A percentile compares a stretch with the other conserved stretches of the same genome.
phyloP scores from a whole-genome alignment of 768 basidiomycete genomes.

The Lepiota brunneoincarnata region DNA sequence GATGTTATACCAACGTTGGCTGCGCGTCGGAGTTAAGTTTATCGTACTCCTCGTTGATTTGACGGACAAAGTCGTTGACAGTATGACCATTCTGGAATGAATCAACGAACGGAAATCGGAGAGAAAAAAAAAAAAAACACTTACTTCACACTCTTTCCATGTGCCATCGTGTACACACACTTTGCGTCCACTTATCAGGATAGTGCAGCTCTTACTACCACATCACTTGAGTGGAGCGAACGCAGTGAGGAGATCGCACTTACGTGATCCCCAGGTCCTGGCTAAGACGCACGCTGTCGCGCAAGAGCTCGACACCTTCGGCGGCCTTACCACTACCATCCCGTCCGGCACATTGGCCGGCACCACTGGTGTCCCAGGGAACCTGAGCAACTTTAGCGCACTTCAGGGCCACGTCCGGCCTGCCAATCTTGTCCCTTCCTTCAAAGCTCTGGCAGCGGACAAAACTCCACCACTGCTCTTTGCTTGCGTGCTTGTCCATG shows the following conservation, averaged over 20 bases:
- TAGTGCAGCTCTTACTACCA: conserved; percentile 80
- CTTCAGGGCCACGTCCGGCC: conserved; percentile 54
- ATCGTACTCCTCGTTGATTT: conserved; percentile 74
- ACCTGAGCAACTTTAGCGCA: conserved; percentile 66
- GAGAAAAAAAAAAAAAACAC: not conserved
- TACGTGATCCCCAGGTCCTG: conserved; percentile 55
- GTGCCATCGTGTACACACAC: conserved; percentile 75
- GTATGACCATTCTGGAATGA: conserved; percentile 65
- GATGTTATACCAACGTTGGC: too few relatives aligned
- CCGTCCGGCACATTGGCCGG: conserved; percentile 56
- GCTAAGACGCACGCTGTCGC: conserved; percentile 50
- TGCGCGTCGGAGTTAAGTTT: conserved; percentile 44
- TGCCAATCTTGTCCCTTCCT: conserved; percentile 61
- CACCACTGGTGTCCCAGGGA: conserved; percentile 63
- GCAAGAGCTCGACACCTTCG: conserved; percentile 66
- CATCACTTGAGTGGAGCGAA: not conserved
- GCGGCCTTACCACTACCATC: conserved; percentile 59
- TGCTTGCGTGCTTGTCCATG: conserved; percentile 55
- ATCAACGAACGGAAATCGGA: not conserved
- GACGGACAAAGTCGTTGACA: conserved; percentile 68
- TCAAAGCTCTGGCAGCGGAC: conserved; percentile 77
- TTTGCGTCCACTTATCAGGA: conserved; percentile 65
- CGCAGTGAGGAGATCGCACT: conserved; percentile 8
- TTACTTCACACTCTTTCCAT: conserved; percentile 81
- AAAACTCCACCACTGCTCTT: conserved; percentile 77